phyloP scores from a whole-genome alignment of 176 grass and related monocot genomes.

The Carex myosuroides region DNA sequence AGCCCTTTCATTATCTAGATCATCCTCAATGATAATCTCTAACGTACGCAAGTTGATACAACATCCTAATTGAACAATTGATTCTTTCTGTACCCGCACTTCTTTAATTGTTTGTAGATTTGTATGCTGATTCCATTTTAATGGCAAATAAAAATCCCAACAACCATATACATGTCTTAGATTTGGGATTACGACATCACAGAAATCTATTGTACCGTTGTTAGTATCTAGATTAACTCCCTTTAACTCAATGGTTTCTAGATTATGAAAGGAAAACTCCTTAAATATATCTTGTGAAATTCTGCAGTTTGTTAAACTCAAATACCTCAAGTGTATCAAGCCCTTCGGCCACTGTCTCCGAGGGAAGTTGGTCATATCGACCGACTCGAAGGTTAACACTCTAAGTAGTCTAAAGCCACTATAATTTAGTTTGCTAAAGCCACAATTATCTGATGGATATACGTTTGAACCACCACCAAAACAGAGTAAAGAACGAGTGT shows the following conservation, averaged over 20 bases:
- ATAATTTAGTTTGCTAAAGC: no score
- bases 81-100: fast-evolving
- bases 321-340: not conserved
- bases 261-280: not conserved
- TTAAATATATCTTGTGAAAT: no score
- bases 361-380: no score
- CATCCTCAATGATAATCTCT: fast-evolving
- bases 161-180: not conserved
- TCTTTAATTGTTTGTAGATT: not conserved
- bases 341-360: not conserved
- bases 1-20: no score
- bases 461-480: no score
- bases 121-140: not conserved
- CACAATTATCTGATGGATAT: no score
- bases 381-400: not conserved
- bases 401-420: not conserved
- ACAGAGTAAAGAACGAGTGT: not conserved
- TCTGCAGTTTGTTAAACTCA: not conserved
- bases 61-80: not conserved
- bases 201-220: no score
- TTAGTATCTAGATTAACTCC: no score
- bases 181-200: not conserved
- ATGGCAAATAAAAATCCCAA: fast-evolving
- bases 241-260: not conserved
- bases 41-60: not conserved